Evolutionary conservation across 345 rosid species (phyloP), one percentile per base, ranked within the genome.

Genomic region (Rhizophora apiculata): DNA sequence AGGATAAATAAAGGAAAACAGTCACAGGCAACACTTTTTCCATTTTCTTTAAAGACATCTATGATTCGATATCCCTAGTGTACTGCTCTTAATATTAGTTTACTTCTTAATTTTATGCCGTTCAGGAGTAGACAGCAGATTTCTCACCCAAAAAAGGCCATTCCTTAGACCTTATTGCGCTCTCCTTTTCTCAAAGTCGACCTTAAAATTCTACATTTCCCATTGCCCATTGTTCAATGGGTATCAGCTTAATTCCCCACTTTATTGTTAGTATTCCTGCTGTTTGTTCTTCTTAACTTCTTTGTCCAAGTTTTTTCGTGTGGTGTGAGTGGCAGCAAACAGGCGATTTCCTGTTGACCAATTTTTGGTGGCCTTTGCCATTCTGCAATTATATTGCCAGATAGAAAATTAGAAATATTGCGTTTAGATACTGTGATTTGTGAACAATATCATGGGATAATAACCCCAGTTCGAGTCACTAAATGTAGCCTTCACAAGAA

Each of bases 1-100:
- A 62, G 64, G 53, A 70, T 22, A 60, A 53, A 65, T 69, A 60
- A 60, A 65, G 61, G 67, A 75, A 71, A 71, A 68, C 71, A 76
- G 54, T 39, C 62, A 52, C 60, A 18, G 54, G 39, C 22, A 16
- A 43, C 65, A 37, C 72, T 63, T 56, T 56, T 56, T 15, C 18
- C 18, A 21, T 56, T 56, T 56, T 21, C 29, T 15, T 36, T 55
- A 6, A 24, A 7, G 5, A 22, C 24, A 21, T 56, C 4, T 24
- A 7, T 2, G 60, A 43, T 11, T 43, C 3, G 49, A 43, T 3
- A 43, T 15, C 60, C 60, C 29, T 21, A 10, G 4, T 27, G 26
- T 6, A 2, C 60, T 10, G 60, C 29, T 56, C 60, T 56, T 24
- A 21, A 9, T 56, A 0, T 22, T 56, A 24, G 11, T 24, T 21